phyloP scores from a whole-genome alignment of 768 basidiomycete genomes.

The Calvatia gigantea region DNA sequence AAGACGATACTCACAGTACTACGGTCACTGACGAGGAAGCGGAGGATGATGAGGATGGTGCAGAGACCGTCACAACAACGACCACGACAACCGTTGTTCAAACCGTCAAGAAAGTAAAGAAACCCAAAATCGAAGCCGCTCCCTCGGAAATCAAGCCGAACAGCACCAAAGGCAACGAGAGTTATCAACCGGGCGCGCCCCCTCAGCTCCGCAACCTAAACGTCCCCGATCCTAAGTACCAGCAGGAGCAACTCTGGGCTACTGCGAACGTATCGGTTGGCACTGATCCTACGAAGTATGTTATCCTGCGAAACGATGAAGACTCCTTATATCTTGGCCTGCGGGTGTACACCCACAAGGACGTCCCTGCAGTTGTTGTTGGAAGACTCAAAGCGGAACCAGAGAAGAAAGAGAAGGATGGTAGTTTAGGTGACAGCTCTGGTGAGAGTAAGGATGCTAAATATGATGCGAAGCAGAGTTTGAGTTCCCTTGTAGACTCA shows the following conservation, averaged over 20 bases:
- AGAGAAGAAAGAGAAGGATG: constrained; percentile 22
- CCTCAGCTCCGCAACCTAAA: constrained; percentile 1
- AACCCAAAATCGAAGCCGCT: constrained; percentile 8
- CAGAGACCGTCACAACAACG: constrained; percentile 23
- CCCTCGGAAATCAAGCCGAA: background rate
- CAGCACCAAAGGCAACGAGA: background rate
- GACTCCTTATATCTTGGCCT: constrained; percentile 37
- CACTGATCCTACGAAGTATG: constrained; percentile 19
- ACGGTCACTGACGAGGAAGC: background rate
- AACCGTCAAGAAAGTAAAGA: constrained; percentile 20
- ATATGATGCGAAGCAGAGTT: background rate
- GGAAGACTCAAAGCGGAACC: constrained; percentile 32
- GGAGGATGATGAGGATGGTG: constrained; percentile 16
- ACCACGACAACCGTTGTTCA: constrained; percentile 26
- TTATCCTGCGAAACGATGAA: constrained; percentile 26
- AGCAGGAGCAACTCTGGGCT: constrained; percentile 4
- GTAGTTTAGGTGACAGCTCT: background rate
- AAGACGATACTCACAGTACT: background rate
- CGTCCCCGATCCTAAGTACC: constrained; percentile 4
- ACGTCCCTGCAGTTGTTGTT: constrained; percentile 31
- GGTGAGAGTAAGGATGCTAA: constrained; percentile 1
- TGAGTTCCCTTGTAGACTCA: background rate
- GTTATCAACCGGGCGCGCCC: background rate
- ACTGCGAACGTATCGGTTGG: background rate
- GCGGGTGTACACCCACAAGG: constrained; percentile 44